Base-by-base conservation (phyloP, 257 asterid species). In the Solanum dulcamara region DNA sequence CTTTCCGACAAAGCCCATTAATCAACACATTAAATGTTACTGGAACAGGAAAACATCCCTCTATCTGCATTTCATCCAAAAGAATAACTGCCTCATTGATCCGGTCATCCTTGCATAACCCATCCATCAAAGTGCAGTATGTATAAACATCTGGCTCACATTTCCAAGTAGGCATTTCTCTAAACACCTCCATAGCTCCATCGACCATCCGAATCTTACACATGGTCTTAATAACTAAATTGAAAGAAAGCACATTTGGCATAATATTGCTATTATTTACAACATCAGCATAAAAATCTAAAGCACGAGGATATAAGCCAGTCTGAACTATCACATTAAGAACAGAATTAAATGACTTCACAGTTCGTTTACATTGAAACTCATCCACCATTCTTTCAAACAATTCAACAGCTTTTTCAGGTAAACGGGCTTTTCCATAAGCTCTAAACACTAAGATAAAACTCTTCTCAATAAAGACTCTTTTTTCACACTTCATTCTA, bases 1-100 rank as follows among this genome's bases (percentile, higher is more conserved):
- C 98, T 87, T 88, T 92, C 88, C 83, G 94, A 88, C 98, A 97
- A 46, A 97, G 92, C 85, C 98, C 99, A 87, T 92, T 92, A 86
- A 97, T 89, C 90, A 97, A 89, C 85, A 93, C 97, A 87, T 97
- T 97, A 86, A 94, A 95, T 5, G 94, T 90, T 24, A 89, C 88
- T 6, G 91, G 90, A 85, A 85, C 91, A 0, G 98, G 98, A 80
- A 55, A 85, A 85, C 98, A 94, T 2, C 98, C 98, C 88, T 97
- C 97, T 42, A 92, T 84, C 74, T 97, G 98, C 98, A 97, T 97
- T 92, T 97, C 99, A 85, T 97, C 99, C 89, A 95, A 90, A 91
- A 97, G 88, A 62, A 93, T 89, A 77, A 95, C 94, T 7, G 98
- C 98, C 81, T 97, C 97, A 35, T 97, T 97, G 48, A 95, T 91